Percentiles rank a stretch among this genome's conserved stretches.
Conservation (phyloP, 805 yeast genomes). For the Zygosaccharomyces lentus region DNA sequence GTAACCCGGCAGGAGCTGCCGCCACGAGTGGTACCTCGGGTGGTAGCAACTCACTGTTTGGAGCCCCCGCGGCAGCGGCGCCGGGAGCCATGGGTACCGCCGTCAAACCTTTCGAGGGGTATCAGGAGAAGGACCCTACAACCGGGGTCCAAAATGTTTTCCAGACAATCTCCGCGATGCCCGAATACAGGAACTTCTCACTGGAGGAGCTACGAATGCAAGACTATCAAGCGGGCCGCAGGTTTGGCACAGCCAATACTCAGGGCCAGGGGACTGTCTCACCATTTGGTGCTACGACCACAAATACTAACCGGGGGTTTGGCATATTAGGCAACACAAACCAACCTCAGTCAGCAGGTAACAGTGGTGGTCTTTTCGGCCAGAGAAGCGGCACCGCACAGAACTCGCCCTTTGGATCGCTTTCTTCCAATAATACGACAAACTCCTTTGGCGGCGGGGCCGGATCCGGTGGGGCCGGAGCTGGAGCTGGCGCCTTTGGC, state of each 20-base stretch:
- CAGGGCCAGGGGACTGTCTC: constrained; percentile 33
- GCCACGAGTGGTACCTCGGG: constrained; percentile 21
- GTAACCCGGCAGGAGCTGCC: constrained; percentile 27
- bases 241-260: constrained; percentile 20
- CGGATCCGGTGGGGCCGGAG: constrained; percentile 11
- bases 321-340: constrained; percentile 21
- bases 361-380: constrained; percentile 27
- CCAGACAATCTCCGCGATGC: constrained; percentile 83
- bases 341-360: constrained; percentile 19
- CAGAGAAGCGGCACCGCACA: constrained; percentile 21
- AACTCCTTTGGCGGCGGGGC: constrained; percentile 26
- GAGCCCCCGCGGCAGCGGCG: constrained; percentile 17
- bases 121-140: constrained; percentile 63
- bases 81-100: constrained; percentile 51
- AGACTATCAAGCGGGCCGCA: constrained; percentile 70
- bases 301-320: constrained; percentile 17
- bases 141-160: constrained; percentile 54
- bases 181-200: constrained; percentile 76
- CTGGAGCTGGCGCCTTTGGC: constrained; percentile 32
- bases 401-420: constrained; percentile 27
- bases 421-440: constrained; percentile 12
- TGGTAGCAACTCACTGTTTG: constrained; percentile 39
- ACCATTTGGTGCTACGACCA: constrained; percentile 33
- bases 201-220: constrained; percentile 84
- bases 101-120: constrained; percentile 62